A percentile compares a stretch with the other conserved stretches of the same genome.
Conservation (phyloP, 208 protist genomes). For the Crithidia sp. region DNA sequence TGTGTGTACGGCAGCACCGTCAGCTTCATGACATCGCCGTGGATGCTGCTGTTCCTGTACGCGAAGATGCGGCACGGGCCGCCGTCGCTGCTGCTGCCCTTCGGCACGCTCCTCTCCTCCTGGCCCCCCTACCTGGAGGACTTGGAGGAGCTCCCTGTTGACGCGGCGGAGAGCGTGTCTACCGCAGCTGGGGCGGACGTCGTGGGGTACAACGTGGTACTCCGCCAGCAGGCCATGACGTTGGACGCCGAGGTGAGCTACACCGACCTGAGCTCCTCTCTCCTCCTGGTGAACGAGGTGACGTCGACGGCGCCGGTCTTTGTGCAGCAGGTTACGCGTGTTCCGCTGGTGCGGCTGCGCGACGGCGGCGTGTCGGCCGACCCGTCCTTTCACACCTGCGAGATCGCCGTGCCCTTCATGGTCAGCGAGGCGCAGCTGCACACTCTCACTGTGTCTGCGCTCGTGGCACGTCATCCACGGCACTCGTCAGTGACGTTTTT, state of each 20-base stretch:
- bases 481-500: constrained; percentile 11
- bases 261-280: constrained; percentile 58
- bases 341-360: constrained; percentile 39
- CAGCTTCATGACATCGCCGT: constrained; percentile 81
- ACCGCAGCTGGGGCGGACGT: neutral
- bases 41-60: constrained; percentile 82
- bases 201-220: constrained; percentile 42
- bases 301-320: constrained; percentile 71
- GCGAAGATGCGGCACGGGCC: constrained; percentile 52
- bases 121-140: constrained; percentile 64
- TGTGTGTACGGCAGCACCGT: constrained; percentile 83
- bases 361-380: constrained; percentile 35
- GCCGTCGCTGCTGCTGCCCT: constrained; percentile 71
- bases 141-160: constrained; percentile 27
- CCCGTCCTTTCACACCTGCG: constrained; percentile 29
- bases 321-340: constrained; percentile 63
- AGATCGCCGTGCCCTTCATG: constrained; percentile 56
- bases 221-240: constrained; percentile 74
- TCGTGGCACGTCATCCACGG: constrained; percentile 16
- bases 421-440: constrained; percentile 44
- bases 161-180: neutral
- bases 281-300: constrained; percentile 79
- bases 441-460: constrained; percentile 16
- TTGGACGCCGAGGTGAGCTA: constrained; percentile 80
- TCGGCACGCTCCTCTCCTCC: constrained; percentile 57